Base-by-base conservation (phyloP, 2,329 filamentous ascomycete genomes). In the Ceratocystis albifundus region DNA sequence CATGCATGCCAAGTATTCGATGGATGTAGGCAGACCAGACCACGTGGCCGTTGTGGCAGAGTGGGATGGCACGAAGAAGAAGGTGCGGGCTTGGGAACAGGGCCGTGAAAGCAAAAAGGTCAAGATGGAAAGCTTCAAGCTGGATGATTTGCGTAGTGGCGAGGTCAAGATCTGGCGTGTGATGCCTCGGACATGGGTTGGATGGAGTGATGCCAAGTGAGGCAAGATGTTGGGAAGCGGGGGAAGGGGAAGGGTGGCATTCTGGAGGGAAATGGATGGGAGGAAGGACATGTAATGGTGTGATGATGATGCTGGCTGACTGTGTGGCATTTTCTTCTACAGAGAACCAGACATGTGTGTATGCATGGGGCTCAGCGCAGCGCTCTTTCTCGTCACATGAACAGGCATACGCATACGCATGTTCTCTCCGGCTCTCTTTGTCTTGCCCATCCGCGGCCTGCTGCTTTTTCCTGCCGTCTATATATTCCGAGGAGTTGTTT, bases 41-140 rank as follows among this genome's bases (percentile, higher is more conserved):
- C 94, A 99, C 72, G 93, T 97, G 0, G 94, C 84, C 1, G 79
- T 99, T 1, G 93, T 99, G 3, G 84, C 90, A 8, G 94, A 99
- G 75, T 99, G 94, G 94, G 94, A 99, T 75, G 94, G 94, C 2
- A 96, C 90, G 50, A 96, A 96, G 83, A 96, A 96, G 82, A 96
- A 97, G 81, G 88, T 99, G 30, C 80, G 92, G 32, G 92, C 88
- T 1, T 97, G 90, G 89, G 94, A 97, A 75, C 94, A 99, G 74
- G 93, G 93, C 0, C 80, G 93, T 15, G 93, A 97, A 78, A 92
- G 86, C 74, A 93, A 88, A 76, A 97, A 96, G 80, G 87, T 95
- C 65, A 94, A 95, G 79, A 79, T 90, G 69, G 93, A 97, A 80
- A 96, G 91, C 77, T 97, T 93, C 78, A 89, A 92, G 78, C 82